Base-by-base conservation (phyloP, 306 rosid genomes). In the Delonix regia region DNA sequence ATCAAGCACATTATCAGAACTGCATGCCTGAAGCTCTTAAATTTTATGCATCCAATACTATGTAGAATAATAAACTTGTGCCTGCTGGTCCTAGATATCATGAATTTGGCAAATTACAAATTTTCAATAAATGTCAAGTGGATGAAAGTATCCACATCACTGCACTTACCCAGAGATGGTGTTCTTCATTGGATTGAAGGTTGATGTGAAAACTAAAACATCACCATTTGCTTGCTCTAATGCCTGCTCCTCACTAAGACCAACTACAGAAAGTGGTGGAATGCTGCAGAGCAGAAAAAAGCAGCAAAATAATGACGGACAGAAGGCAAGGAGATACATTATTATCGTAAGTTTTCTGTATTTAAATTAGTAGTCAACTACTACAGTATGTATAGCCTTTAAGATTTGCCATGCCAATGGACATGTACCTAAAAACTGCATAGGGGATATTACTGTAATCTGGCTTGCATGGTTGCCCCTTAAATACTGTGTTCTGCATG, bases 171-270 rank as follows among this genome's bases (percentile, higher is more conserved):
- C 99, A 52, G 98, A 95, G 81, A 95, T 88, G 13, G 96, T 91
- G 74, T 95, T 95, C 93, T 90, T 95, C 99, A 95, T 88, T 25
- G 98, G 99, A 78, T 92, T 95, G 87, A 95, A 95, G 59, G 89
- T 79, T 42, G 99, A 95, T 8, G 98, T 89, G 87, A 86, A 95
- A 53, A 95, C 86, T 78, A 85, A 83, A 77, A 91, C 21, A 86
- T 95, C 98, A 56, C 98, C 96, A 4, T 85, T 85, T 74, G 86
- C 83, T 80, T 90, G 82, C 85, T 89, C 96, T 48, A 92, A 66
- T 85, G 99, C 99, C 78, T 89, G 79, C 80, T 95, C 99, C 90
- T 95, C 99, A 77, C 92, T 95, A 55, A 88, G 95, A 71, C 99
- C 99, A 80, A 95, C 99, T 72, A 87, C 83, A 36, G 97, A 89